phyloP scores from a whole-genome alignment of 1,139 yeast species.

The Williopsis jadinii region DNA sequence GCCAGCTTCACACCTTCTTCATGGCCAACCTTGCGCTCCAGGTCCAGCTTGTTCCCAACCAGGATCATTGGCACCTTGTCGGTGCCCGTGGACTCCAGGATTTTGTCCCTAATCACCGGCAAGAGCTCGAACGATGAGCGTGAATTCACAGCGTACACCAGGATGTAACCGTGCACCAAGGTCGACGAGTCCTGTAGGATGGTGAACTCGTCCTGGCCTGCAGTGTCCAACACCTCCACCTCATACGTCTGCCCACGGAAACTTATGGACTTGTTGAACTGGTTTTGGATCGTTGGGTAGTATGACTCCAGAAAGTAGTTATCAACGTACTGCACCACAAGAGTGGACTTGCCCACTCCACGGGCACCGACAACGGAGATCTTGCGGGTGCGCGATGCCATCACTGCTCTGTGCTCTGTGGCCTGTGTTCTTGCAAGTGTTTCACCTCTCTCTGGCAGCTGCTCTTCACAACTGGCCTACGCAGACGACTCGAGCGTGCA shows the following conservation, averaged over 20 bases:
- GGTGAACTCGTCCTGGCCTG: constrained; percentile 91
- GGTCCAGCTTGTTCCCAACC: constrained; percentile 80
- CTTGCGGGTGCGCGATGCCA: constrained; percentile 41
- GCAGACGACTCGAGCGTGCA: too few relatives aligned
- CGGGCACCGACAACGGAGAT: constrained; percentile 86
- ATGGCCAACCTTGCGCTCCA: constrained; percentile 60
- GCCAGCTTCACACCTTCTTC: constrained; percentile 65
- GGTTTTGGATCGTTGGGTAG: constrained; percentile 91
- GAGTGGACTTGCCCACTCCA: constrained; percentile 85
- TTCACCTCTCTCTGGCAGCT: too few relatives aligned
- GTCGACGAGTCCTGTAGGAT: constrained; percentile 72
- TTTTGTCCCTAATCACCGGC: constrained; percentile 75
- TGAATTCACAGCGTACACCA: constrained; percentile 79
- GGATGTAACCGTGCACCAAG: constrained; percentile 74
- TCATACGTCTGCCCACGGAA: constrained; percentile 74
- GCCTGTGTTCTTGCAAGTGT: too few relatives aligned
- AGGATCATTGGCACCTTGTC: constrained; percentile 73
- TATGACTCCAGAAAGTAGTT: constrained; percentile 85
- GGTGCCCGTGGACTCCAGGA: constrained; percentile 59
- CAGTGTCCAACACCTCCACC: constrained; percentile 85
- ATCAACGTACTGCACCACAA: constrained; percentile 83
- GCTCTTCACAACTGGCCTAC: too few relatives aligned
- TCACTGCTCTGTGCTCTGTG: neutral
- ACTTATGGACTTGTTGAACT: constrained; percentile 65
- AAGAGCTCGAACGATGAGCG: constrained; percentile 75